Percentiles rank a stretch among this genome's conserved stretches.
Evolutionary conservation across 129 eudicot species (phyloP).

Genomic region (Flaveria trinervia): DNA sequence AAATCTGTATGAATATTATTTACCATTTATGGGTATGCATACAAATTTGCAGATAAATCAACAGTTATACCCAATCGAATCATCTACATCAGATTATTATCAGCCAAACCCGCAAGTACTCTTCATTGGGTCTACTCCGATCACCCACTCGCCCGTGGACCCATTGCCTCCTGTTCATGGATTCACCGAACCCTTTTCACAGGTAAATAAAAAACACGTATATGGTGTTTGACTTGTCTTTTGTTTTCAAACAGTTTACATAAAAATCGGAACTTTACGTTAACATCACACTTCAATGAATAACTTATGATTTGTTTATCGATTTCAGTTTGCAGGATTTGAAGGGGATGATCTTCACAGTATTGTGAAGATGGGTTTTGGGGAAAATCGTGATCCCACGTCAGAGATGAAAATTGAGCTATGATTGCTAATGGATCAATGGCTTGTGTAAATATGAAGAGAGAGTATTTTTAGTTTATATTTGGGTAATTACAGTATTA

Average conservation of each 20-base stretch:
- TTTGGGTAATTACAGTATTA: constrained; percentile 24
- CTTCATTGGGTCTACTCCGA: constrained; percentile 39
- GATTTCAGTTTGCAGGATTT: constrained; percentile 54
- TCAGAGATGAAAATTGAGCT: constrained; percentile 73
- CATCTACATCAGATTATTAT: constrained; percentile 55
- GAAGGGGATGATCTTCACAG: constrained; percentile 83
- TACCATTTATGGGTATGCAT: constrained; percentile 31
- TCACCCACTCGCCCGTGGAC: constrained; percentile 45
- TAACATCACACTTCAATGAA: neutral
- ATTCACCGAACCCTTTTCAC: constrained; percentile 52
- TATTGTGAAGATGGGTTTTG: constrained; percentile 82
- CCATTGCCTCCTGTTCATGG: constrained; percentile 56
- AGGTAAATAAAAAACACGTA: constrained; percentile 37
- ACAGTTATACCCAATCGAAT: constrained; percentile 58
- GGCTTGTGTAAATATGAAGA: constrained; percentile 51
- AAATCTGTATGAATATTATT: constrained; percentile 6
- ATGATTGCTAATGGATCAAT: constrained; percentile 32
- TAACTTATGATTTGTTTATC: neutral
- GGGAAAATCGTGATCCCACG: constrained; percentile 49
- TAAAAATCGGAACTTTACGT: neutral
- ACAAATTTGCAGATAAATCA: constrained; percentile 49
- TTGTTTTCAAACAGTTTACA: neutral
- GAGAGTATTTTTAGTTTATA: constrained; percentile 30
- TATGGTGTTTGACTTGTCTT: too few species aligned
- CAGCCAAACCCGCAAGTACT: constrained; percentile 52